Evolutionary conservation across 208 protist species (phyloP).

Genomic region (Trichomonas vaginalis): DNA sequence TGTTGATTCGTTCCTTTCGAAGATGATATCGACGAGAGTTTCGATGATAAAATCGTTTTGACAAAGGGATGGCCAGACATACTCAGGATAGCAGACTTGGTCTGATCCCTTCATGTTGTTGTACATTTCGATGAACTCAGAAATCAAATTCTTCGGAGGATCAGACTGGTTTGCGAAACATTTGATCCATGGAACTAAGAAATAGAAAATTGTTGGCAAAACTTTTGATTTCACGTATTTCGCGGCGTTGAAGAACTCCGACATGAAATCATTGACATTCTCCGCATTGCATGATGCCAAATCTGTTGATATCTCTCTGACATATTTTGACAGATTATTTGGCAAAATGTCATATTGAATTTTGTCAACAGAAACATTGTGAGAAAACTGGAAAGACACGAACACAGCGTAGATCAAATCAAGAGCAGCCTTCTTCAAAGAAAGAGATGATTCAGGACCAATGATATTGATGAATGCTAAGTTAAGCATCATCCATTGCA

Average conservation of each 20-base stretch:
- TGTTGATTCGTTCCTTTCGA: not conserved
- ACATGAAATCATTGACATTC: not conserved
- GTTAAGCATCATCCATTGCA: not conserved
- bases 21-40: not conserved
- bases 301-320: not conserved
- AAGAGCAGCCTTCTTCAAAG: not conserved
- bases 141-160: not conserved
- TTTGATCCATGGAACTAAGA: not conserved
- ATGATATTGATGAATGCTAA: not conserved
- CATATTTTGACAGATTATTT: not conserved
- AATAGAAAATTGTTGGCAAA: not conserved
- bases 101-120: not conserved
- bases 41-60: not conserved
- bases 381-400: not conserved
- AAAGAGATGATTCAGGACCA: not conserved
- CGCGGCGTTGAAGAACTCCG: not conserved
- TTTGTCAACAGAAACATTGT: not conserved
- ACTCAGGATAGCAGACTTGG: not conserved
- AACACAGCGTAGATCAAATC: not conserved
- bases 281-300: not conserved
- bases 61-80: not conserved
- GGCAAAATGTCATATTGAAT: not conserved
- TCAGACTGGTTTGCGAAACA: not conserved
- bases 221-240: not conserved
- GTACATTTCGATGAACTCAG: not conserved